A percentile compares a stretch with the other conserved stretches of the same genome.
Conservation (phyloP, 1,139 yeast species). For the Yamadazyma buinensis region DNA sequence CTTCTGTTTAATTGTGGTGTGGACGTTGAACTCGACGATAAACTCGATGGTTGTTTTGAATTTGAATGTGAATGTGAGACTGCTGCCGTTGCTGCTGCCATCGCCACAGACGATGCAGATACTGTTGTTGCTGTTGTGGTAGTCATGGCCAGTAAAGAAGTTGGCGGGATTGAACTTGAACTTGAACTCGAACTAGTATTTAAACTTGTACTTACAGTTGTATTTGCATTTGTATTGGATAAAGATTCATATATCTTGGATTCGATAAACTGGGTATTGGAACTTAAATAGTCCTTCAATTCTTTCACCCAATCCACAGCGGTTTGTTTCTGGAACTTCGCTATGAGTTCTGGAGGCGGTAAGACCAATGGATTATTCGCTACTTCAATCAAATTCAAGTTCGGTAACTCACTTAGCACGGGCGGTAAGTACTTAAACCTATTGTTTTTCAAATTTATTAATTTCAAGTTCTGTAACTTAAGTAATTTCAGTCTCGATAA, state of each 20-base stretch:
- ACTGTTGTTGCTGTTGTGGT: no score
- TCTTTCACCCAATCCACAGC: conserved; percentile 56
- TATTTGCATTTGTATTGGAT: not conserved
- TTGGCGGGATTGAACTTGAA: conserved; percentile 12
- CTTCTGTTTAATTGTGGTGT: conserved; percentile 35
- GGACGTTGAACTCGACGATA: conserved; percentile 8
- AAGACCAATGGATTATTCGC: conserved; percentile 62
- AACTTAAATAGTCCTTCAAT: conserved; percentile 39
- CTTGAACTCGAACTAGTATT: conserved; percentile 5
- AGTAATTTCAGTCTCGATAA: conserved; percentile 40
- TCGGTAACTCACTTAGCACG: conserved; percentile 47
- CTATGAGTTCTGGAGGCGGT: conserved; percentile 43
- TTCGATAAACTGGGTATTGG: conserved; percentile 25
- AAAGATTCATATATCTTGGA: conserved; percentile 12
- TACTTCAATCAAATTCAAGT: conserved; percentile 61
- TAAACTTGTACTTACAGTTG: conserved; percentile 1
- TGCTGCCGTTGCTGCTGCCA: no score
- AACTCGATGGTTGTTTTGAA: conserved; percentile 6
- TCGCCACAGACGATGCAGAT: no score
- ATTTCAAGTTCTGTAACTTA: conserved; percentile 44
- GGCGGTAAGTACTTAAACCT: conserved; percentile 56
- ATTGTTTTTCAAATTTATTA: conserved; percentile 64
- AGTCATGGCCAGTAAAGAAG: no score
- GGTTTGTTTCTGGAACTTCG: conserved; percentile 31
- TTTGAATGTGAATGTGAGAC: not conserved